Percentiles rank a stretch among this genome's conserved stretches.
Conservation (phyloP, 257 asterid genomes). For the Forsythia suspensa region DNA sequence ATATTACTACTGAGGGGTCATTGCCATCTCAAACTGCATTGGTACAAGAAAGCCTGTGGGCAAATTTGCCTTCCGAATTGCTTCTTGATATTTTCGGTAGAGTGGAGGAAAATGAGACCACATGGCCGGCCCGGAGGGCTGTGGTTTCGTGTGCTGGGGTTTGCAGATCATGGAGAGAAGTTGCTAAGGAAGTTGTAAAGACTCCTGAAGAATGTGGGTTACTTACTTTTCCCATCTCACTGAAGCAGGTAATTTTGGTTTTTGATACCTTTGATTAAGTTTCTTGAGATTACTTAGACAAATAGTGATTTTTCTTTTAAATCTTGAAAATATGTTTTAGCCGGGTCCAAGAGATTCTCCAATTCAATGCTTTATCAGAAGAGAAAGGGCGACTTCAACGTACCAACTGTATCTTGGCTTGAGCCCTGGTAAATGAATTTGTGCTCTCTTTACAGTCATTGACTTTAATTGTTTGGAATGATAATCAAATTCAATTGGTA, state of each 20-base stretch:
- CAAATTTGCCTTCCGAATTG: constrained; percentile 51
- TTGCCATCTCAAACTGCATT: constrained; percentile 28
- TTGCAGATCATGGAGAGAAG: constrained; percentile 72
- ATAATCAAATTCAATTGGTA: neutral
- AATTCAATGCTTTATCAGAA: constrained; percentile 72
- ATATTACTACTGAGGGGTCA: constrained; percentile 39
- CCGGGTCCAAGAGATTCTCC: constrained; percentile 75
- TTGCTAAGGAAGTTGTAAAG: constrained; percentile 47
- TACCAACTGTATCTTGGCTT: constrained; percentile 63
- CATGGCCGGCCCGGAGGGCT: constrained; percentile 63
- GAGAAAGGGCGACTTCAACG: constrained; percentile 68
- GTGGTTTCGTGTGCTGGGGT: constrained; percentile 64
- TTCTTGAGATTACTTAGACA: neutral
- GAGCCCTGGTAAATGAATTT: constrained; percentile 57
- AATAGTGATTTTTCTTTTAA: neutral
- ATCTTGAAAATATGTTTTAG: constrained; percentile 31
- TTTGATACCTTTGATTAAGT: neutral
- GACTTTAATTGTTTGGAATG: neutral
- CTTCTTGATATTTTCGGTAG: constrained; percentile 58
- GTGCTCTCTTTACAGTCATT: neutral
- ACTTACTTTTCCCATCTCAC: constrained; percentile 68
- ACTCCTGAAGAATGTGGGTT: constrained; percentile 72
- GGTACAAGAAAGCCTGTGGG: constrained; percentile 51
- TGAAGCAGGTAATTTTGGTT: constrained; percentile 53
- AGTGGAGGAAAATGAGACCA: constrained; percentile 46